Conservation (phyloP, 1,284 basidiomycete genomes). For the Marasmius tenuissimus region DNA sequence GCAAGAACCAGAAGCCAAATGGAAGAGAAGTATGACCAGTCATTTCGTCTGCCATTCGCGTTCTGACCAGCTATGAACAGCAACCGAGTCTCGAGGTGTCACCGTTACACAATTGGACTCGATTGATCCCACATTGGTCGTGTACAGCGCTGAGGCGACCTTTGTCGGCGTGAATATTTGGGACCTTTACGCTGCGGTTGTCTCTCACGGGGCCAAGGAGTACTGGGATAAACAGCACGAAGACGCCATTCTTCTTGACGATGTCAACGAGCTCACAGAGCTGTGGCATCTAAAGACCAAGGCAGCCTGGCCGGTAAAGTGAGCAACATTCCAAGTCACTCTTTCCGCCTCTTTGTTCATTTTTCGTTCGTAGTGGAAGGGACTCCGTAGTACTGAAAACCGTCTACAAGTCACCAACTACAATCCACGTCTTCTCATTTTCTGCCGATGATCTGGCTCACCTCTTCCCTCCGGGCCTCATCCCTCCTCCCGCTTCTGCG, state of each 20-base stretch:
- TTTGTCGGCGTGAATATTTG: constrained; percentile 96
- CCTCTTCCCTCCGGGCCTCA: not conserved
- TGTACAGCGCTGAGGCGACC: constrained; percentile 95
- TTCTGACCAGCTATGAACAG: constrained; percentile 31
- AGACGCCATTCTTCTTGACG: constrained; percentile 82
- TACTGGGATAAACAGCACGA: constrained; percentile 94
- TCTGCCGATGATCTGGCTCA: constrained; percentile 49
- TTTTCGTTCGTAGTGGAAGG: constrained; percentile 61
- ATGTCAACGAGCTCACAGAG: constrained; percentile 90
- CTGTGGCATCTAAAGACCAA: constrained; percentile 90
- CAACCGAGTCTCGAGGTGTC: constrained; percentile 86
- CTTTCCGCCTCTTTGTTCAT: constrained; percentile 1
- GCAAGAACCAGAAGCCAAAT: constrained; percentile 98
- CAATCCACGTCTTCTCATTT: constrained; percentile 95
- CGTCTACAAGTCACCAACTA: constrained; percentile 94
- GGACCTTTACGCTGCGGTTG: constrained; percentile 92
- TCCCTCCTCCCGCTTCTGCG: not conserved
- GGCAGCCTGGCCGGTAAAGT: constrained; percentile 91
- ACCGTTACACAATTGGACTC: constrained; percentile 95
- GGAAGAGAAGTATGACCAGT: constrained; percentile 72
- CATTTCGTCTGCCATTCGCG: constrained; percentile 6
- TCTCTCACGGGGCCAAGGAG: constrained; percentile 77
- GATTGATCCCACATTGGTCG: constrained; percentile 95
- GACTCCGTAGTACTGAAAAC: constrained; percentile 92
- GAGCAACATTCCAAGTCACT: constrained; percentile 32